Base-by-base conservation (phyloP, 352 stramenopile species). In the Saprolegnia diclina region DNA sequence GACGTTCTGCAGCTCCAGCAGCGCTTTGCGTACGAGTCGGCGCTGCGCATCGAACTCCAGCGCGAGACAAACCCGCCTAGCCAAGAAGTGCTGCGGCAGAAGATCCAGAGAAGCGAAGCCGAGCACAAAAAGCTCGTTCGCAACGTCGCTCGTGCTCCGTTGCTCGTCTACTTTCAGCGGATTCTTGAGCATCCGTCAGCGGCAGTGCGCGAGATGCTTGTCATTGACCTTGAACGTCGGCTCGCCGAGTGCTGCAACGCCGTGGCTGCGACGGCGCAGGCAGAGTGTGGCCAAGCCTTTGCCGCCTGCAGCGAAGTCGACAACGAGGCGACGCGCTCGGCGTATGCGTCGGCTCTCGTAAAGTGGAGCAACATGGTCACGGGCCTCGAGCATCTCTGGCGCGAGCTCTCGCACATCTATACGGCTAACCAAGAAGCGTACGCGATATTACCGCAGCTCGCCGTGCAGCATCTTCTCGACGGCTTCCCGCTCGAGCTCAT, bases 401-500 rank as follows among this genome's bases (percentile, higher is more conserved):
- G 52, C 19, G 52, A 59, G 35, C 3, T 59, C 24, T 59, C 52
- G 19, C 52, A 59, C 52, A 35, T 59, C 35, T 59, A 21, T 11
- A n/a, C 52, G 13, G 7, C n/a, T 16, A 19, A 59, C 52, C 24
- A 14, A 42, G 24, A 40, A 7, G n/a, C 11, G 35, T 59, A 59
- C 35, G n/a, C 13, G 7, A 18, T 4, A 4, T 16, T 59, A 1
- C 52, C 52, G 1, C 24, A 59, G 19, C 35, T 59, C 11, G 52
- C 24, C 11, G 52, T n/a, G 24, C 52, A 24, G 35, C 35, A 59
- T 24, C 24, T 59, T 7, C 52, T 59, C 35, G 52, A 59, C 9
- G 52, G 52, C 3, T 59, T 59, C 9, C 52, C 52, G 13, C 24
- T 59, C 9, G 52, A 59, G 52, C 52, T 59, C 35, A 59, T 59